phyloP scores from a whole-genome alignment of 139 green algal genomes.

The Coelastrella sp. region DNA sequence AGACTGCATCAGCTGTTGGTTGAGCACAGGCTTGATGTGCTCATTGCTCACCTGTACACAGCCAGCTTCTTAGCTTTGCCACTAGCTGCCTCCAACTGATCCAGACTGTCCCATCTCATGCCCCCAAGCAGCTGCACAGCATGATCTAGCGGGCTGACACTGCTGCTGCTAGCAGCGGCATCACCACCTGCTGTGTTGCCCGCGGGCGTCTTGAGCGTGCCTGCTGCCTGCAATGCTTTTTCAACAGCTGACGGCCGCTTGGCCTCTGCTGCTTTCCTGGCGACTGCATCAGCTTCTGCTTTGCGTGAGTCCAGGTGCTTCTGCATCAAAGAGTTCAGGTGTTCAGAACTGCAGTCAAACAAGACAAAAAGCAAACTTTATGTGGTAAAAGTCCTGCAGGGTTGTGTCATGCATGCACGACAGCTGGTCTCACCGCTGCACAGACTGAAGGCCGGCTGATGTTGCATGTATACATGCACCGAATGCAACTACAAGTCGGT shows the following conservation, averaged over 20 bases:
- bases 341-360: slow-evolving; percentile 22
- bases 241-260: slow-evolving; percentile 19
- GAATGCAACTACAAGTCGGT: no score
- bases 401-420: no score
- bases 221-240: neutral
- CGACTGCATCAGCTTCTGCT: neutral
- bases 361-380: no score
- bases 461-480: no score
- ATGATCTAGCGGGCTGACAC: slow-evolving; percentile 50
- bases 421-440: no score
- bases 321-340: slow-evolving; percentile 1
- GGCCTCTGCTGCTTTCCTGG: slow-evolving; percentile 4
- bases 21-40: no score
- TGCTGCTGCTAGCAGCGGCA: neutral
- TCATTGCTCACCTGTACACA: slow-evolving; percentile 58
- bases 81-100: slow-evolving; percentile 44
- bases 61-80: slow-evolving; percentile 58
- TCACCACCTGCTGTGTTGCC: neutral
- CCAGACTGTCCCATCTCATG: slow-evolving; percentile 54
- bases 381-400: no score
- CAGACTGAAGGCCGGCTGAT: no score
- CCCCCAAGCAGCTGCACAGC: slow-evolving; percentile 65
- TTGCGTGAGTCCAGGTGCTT: neutral
- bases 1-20: no score
- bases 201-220: neutral